Evolutionary conservation across 257 asterid genomes (phyloP).

Genomic region (Solanum sejunctum): DNA sequence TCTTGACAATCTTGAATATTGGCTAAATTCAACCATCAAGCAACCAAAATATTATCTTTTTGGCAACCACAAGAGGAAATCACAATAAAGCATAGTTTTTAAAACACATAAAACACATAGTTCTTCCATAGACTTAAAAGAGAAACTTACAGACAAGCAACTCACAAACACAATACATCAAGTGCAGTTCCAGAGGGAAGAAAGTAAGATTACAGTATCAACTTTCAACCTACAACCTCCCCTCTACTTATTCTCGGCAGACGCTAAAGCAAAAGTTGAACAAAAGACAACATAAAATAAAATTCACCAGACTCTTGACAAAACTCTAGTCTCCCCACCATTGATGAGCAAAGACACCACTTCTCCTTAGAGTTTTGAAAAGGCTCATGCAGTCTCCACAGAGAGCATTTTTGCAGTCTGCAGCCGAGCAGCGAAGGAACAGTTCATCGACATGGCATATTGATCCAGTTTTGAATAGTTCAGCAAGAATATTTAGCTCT

Average conservation of each 20-base stretch:
- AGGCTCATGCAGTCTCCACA: slow-evolving; percentile 43
- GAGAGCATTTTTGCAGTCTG: slow-evolving; percentile 8
- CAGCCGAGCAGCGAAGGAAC: slow-evolving; percentile 53
- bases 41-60: not conserved
- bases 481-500: slow-evolving; percentile 49
- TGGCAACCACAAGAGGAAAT: not conserved
- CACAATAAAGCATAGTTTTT: not conserved
- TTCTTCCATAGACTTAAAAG: not conserved
- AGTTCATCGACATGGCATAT: slow-evolving; percentile 65
- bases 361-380: slow-evolving; percentile 43
- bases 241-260: slow-evolving; percentile 14
- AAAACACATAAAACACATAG: not conserved
- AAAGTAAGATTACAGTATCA: not conserved
- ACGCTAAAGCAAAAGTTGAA: not conserved
- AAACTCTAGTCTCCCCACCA: slow-evolving; percentile 42
- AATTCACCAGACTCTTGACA: not conserved
- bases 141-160: not conserved
- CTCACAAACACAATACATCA: not conserved
- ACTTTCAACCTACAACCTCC: slow-evolving; percentile 9
- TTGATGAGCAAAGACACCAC: slow-evolving; percentile 69
- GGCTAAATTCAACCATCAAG: not conserved
- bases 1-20: not conserved
- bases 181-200: not conserved
- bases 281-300: not conserved
- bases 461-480: slow-evolving; percentile 49